Base-by-base conservation (phyloP, 1,284 basidiomycete genomes). In the Cutaneotrichosporon cavernicola region DNA sequence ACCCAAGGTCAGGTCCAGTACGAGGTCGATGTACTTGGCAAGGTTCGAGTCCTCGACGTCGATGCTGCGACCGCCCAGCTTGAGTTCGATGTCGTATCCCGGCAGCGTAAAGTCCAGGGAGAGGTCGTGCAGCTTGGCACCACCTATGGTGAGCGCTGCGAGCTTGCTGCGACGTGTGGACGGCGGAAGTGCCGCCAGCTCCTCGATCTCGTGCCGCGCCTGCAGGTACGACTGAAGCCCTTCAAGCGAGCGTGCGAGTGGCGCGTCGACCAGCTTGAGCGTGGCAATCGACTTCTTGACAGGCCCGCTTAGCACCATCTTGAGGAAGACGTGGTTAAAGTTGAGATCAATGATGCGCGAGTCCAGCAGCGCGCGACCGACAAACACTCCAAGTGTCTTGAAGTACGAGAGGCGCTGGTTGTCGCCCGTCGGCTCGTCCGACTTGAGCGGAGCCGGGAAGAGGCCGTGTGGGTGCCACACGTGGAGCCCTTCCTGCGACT, bases 321-420 rank as follows among this genome's bases (percentile, higher is more conserved):
- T 92, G 71, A 97, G 83, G 84, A 98, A 97, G 26, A 95, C 83
- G 75, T 90, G 91, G 82, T 93, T 97, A 78, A 99, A 89, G 56
- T 91, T 89, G 72, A 98, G 84, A 79, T 99, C 97, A 79, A 99
- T 95, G 77, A 99, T 98, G 50, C 97, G 87, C 30, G 94, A 97
- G 80, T 99, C 97, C 56, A 99, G 84, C 84, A 99, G 88, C 2
- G 95, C 93, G 82, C 98, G 97, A 40, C 95, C 97, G n/a, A 97
- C 88, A 77, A 99, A 97, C 76, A 97, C 91, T 6, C 97, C 97
- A 50, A 99, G 88, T 22, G 96, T 89, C 61, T 89, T 87, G 81
- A 96, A 90, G 61, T 95, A 86, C 72, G 91, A 88, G 5, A 90
- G 88, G 6, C 74, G 73, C 6, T 73, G 66, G 40, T 36, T 50